Evolutionary conservation across 1,284 basidiomycete species (phyloP), one percentile per base, ranked within the genome.

Genomic region (Malassezia pachydermatis): DNA sequence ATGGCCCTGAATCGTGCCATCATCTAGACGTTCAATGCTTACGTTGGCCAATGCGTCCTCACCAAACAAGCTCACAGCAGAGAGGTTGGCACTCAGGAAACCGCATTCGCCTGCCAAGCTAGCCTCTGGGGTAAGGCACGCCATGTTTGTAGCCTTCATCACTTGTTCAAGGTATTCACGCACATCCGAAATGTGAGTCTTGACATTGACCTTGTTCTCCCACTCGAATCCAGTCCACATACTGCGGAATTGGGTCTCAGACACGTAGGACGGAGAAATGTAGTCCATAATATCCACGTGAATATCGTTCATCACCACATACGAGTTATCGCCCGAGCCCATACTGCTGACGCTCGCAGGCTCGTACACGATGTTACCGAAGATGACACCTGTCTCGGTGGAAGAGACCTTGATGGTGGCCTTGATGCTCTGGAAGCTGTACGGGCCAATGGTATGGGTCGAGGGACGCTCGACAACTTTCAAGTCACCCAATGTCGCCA

Each of bases 271-370:
- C 0, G 92, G 90, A 73, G 94, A 88, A 76, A 98, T 98, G 74
- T 96, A 98, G 73, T 96, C 92, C 86, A 98, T 92, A 61, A 98
- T 96, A 73, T 98, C 94, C 59, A 96, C 88, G 74, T 96, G 89
- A 52, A 96, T 90, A 74, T 96, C 92, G 73, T 89, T 95, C 65
- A 96, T 74, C 41, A 98, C 90, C 22, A 76, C 75, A 88, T 88
- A 72, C 67, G 78, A 73, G 82, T 88, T 41, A 82, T 70, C 67
- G 17, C 59, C 60, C 3, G 63, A 55, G 13, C 48, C 45, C 20
- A 52, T 53, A 1, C 60, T 60, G 10, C 61, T 60, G 23, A 58
- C 61, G 30, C 63, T 65, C 5, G 63, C 64, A 29, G 60, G 57
- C 49, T 92, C 88, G 83, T 94, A 99, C 16, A 94, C 82, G 60